A percentile compares a stretch with the other conserved stretches of the same genome.
These are phyloP conservation scores for Claviceps capensis DNA, from an alignment of 2,329 filamentous ascomycete species.

Conservation along the genomic window DNA sequence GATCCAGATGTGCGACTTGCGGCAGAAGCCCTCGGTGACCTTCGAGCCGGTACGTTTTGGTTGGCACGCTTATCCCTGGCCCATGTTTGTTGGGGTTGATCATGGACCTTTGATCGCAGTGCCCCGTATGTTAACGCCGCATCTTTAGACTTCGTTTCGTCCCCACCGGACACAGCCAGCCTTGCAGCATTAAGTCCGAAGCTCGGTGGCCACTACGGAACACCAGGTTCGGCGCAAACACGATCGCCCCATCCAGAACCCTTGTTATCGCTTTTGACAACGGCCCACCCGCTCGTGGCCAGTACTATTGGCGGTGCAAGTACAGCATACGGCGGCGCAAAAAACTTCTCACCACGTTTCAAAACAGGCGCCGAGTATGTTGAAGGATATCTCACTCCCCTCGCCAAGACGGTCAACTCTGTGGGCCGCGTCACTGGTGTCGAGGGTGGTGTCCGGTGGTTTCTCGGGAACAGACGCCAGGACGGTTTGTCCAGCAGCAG, in stretches of 20 bases:
- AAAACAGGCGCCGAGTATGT: slow-evolving; percentile 85
- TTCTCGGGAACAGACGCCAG: slow-evolving; percentile 49
- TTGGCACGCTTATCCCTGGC: not conserved
- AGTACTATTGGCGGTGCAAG: slow-evolving; percentile 75
- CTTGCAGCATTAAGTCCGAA: slow-evolving; percentile 25
- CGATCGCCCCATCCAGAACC: slow-evolving; percentile 54
- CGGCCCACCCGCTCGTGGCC: slow-evolving; percentile 74
- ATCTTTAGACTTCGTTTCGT: slow-evolving; percentile 49
- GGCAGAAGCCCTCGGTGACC: slow-evolving; percentile 61
- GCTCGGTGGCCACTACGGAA: not conserved
- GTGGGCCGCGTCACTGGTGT: slow-evolving; percentile 79
- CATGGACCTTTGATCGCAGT: not conserved
- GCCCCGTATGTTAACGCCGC: not conserved
- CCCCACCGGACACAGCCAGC: slow-evolving; percentile 36
- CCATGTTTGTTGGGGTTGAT: not conserved
- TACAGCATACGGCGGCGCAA: slow-evolving; percentile 73
- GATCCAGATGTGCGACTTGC: slow-evolving; percentile 57
- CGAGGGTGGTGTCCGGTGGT: slow-evolving; percentile 75
- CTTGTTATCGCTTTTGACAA: slow-evolving; percentile 72
- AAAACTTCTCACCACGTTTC: slow-evolving; percentile 81
- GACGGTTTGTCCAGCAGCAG: slow-evolving; percentile 27
- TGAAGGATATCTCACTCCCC: slow-evolving; percentile 73
- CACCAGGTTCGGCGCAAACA: slow-evolving; percentile 3
- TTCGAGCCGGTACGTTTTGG: slow-evolving; percentile 46
- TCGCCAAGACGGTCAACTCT: slow-evolving; percentile 74